phyloP scores from a whole-genome alignment of 2,329 filamentous ascomycete genomes.

The Pyricularia pennisetigena region DNA sequence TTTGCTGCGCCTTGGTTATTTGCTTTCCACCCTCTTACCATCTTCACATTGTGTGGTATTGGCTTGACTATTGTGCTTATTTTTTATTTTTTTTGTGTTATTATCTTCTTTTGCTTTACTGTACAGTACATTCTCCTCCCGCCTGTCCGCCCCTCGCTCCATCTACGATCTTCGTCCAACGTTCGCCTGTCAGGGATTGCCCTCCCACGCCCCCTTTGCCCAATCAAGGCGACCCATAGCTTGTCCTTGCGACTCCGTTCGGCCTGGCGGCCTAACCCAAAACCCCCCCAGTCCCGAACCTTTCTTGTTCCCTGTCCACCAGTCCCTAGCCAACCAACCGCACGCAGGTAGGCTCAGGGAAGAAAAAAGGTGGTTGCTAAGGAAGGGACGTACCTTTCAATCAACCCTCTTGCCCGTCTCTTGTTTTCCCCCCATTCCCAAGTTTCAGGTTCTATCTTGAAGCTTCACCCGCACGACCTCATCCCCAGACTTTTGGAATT shows the following conservation, averaged over 20 bases:
- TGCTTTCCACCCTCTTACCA: not conserved
- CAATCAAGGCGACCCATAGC: not conserved
- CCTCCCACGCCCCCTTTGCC: not conserved
- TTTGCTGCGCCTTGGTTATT: not conserved
- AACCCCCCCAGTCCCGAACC: not conserved
- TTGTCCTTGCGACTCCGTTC: not conserved
- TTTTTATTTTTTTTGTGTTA: not conserved
- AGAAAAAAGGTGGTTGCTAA: not conserved
- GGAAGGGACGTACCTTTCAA: not conserved
- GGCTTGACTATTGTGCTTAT: not conserved
- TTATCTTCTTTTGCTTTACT: not conserved
- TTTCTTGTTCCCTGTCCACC: not conserved
- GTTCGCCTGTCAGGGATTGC: not conserved
- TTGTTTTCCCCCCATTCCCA: not conserved
- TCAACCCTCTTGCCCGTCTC: conserved; percentile 1
- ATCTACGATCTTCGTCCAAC: conserved; percentile 1
- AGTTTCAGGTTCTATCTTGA: not conserved
- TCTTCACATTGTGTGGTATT: not conserved
- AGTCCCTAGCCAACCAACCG: not conserved
- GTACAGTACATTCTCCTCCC: not conserved
- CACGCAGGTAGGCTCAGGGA: not conserved
- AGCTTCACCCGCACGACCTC: not conserved
- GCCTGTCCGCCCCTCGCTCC: not conserved
- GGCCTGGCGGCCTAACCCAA: not conserved
- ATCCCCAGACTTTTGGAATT: not conserved